These are phyloP conservation scores for Amanita muscaria DNA, from an alignment of 768 basidiomycete species.

Conservation along the genomic window DNA sequence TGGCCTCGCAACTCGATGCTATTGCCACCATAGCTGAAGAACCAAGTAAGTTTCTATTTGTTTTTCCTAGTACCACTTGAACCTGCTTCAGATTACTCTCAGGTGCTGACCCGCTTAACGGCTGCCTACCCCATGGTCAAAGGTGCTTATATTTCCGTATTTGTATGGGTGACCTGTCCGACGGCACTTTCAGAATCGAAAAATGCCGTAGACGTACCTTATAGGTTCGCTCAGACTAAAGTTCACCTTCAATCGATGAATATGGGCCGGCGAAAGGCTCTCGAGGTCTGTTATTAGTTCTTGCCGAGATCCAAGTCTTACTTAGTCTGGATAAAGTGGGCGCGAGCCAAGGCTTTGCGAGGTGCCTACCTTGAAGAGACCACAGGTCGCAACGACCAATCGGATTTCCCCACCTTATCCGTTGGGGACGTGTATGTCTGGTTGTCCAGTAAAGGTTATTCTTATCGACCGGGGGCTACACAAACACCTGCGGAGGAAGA, in stretches of 20 bases:
- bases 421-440: conserved; percentile 39
- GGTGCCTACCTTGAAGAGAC: conserved; percentile 27
- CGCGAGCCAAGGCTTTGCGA: conserved; percentile 35
- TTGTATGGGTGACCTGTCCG: too few species aligned
- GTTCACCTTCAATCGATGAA: conserved; percentile 28
- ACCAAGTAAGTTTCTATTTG: background rate
- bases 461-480: conserved; percentile 15
- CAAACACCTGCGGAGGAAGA: background rate
- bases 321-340: conserved; percentile 28
- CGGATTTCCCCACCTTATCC: conserved; percentile 20
- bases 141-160: too few species aligned
- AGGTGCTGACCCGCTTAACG: background rate
- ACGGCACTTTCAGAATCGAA: conserved; percentile 21
- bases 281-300: conserved; percentile 29
- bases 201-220: conserved; percentile 24
- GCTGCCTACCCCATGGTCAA: too few species aligned
- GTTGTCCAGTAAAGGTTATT: conserved; percentile 34
- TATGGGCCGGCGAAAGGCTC: conserved; percentile 40
- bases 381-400: conserved; percentile 8
- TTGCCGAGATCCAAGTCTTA: background rate
- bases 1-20: too few species aligned
- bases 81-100: background rate
- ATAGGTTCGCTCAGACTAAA: conserved; percentile 27
- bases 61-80: too few species aligned
- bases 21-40: background rate